A percentile compares a stretch with the other conserved stretches of the same genome.
These are phyloP conservation scores for Stagonosporopsis chrysanthemi DNA, from an alignment of 2,329 filamentous ascomycete genomes.

Conservation along the genomic window DNA sequence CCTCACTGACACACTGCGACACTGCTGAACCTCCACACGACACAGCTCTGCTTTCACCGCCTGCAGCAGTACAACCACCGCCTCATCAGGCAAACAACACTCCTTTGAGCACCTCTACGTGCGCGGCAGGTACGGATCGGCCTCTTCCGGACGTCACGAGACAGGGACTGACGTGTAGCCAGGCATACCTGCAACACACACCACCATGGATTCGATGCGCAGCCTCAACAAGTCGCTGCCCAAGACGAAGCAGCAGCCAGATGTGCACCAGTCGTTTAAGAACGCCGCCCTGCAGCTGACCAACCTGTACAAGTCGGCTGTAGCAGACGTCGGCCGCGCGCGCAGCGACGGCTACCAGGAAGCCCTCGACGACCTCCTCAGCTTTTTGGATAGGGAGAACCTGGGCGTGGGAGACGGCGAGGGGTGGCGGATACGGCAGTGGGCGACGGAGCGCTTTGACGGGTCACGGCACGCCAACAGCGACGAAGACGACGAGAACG, in stretches of 20 bases:
- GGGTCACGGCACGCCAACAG: constrained; percentile 62
- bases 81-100: constrained; percentile 12
- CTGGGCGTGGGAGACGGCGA: constrained; percentile 82
- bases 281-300: constrained; percentile 92
- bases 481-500: constrained; percentile 72
- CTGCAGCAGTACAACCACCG: constrained; percentile 3
- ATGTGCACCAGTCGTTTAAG: constrained; percentile 87
- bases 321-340: constrained; percentile 76
- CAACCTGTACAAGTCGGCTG: constrained; percentile 93
- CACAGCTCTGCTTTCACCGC: not conserved
- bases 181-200: constrained; percentile 14
- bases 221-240: constrained; percentile 52
- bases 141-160: not conserved
- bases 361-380: constrained; percentile 87
- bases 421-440: constrained; percentile 70
- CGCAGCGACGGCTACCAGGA: constrained; percentile 89
- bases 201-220: constrained; percentile 52
- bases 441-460: constrained; percentile 74
- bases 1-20: constrained; percentile 2
- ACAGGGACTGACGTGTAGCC: constrained; percentile 14
- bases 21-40: not conserved
- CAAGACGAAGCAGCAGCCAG: constrained; percentile 46
- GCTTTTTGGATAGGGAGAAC: constrained; percentile 82
- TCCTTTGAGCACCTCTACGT: constrained; percentile 3
- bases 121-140: constrained; percentile 15